Percentiles rank a stretch among this genome's conserved stretches.
Evolutionary conservation across 1,139 yeast species (phyloP).

Genomic region (Suhomyces ambrosiae): DNA sequence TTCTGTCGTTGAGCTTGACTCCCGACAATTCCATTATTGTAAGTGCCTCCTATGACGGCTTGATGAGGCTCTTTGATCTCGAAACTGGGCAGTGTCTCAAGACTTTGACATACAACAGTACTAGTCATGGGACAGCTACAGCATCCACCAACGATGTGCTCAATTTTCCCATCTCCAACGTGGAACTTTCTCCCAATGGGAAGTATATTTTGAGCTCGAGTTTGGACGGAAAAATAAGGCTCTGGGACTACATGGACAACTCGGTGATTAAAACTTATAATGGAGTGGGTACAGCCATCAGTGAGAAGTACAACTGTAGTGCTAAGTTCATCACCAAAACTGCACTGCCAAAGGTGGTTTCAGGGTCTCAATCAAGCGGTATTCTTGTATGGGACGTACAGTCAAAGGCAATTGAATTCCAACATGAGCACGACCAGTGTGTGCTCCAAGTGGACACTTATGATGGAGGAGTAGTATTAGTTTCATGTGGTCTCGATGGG

Average conservation of each 20-base stretch:
- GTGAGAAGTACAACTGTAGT: conserved; percentile 51
- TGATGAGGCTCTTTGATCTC: conserved; percentile 84
- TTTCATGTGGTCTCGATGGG: conserved; percentile 38
- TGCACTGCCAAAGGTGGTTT: conserved; percentile 47
- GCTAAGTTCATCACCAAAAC: conserved; percentile 46
- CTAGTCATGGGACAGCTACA: conserved; percentile 58
- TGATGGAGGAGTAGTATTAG: conserved; percentile 41
- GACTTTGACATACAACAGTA: conserved; percentile 73
- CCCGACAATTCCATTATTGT: conserved; percentile 83
- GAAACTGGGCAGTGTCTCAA: conserved; percentile 89
- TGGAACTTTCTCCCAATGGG: conserved; percentile 80
- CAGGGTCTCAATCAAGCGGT: conserved; percentile 67
- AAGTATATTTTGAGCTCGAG: conserved; percentile 77
- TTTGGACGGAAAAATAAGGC: conserved; percentile 72
- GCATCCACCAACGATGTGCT: conserved; percentile 56
- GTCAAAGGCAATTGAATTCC: conserved; percentile 52
- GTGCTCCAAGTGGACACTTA: conserved; percentile 52
- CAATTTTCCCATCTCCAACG: conserved; percentile 70
- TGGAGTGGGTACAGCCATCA: conserved; percentile 40
- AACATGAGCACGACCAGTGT: conserved; percentile 36
- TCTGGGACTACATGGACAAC: conserved; percentile 84
- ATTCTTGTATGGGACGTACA: conserved; percentile 78
- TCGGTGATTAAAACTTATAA: conserved; percentile 74
- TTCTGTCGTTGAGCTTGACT: conserved; percentile 69
- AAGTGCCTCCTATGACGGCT: conserved; percentile 90